Evolutionary conservation across 805 yeast species (phyloP), one percentile per base, ranked within the genome.

Genomic region (Pichia gijzeniarum): DNA sequence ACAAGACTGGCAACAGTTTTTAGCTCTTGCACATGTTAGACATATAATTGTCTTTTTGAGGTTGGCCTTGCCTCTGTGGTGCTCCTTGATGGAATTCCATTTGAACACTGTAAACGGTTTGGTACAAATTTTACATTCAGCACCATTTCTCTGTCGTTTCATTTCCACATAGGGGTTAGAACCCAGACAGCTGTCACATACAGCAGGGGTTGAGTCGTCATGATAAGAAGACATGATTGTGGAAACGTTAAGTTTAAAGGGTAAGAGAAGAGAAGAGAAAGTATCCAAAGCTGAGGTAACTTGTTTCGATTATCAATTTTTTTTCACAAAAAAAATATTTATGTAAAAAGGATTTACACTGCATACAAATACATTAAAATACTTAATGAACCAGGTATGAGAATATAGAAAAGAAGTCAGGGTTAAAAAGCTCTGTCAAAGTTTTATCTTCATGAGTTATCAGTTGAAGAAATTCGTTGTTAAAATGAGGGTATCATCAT

Each of bases 1-100:
- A 62, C 99, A 91, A 20, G 80, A 68, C 61, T 93, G 98, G 59
- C 99, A 91, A 55, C 95, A 83, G 64, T 86, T 83, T 48, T 82
- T 74, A 37, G 82, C 78, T 35, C 80, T 69, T 0, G 97, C 80
- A 67, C 99, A 91, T 0, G 90, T 79, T 31, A 67, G 59, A 64
- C 99, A 91, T 17, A 91, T 77, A 1, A 78, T 62, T 2, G 96
- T 88, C 53, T 76, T 79, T 47, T 74, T 72, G 65, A 39, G 19
- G 14, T 21, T 67, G 64, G 17, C 69, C 70, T 21, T 25, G 6
- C 35, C 38, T 36, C 61, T 67, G 46, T 63, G 13, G 3, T 38
- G 28, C 8, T 31, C 30, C 31, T 41, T 39, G 16, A 42, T 37
- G 31, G 51, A 35, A 17, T 46, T 48, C 96, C 96, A 87, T 45